Conservation (phyloP, 2,329 filamentous ascomycete species). For the Thielaviopsis populi region DNA sequence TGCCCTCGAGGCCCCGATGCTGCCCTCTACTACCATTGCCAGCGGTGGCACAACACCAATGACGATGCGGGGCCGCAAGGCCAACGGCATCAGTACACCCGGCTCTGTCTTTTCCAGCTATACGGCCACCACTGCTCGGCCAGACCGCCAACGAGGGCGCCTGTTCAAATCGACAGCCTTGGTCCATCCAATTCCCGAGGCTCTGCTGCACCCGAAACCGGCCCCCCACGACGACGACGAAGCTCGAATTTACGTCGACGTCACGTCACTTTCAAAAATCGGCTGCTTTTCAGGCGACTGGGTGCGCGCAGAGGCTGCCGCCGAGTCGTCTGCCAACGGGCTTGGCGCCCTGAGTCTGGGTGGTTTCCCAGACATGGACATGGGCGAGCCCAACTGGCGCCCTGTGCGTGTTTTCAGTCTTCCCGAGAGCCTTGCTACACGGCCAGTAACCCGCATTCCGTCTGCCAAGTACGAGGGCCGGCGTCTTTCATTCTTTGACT, state of each 20-base stretch:
- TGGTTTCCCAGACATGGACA: conserved; percentile 39
- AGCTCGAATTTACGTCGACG: conserved; percentile 78
- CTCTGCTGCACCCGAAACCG: conserved; percentile 74
- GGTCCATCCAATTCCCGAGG: conserved; percentile 53
- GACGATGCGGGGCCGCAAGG: conserved; percentile 54
- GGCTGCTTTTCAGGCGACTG: conserved; percentile 97
- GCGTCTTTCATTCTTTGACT: conserved; percentile 48
- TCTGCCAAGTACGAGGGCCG: conserved; percentile 37
- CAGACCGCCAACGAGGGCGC: conserved; percentile 56
- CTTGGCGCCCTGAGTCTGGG: conserved; percentile 53
- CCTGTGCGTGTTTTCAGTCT: conserved; percentile 80
- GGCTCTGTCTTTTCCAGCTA: conserved; percentile 82
- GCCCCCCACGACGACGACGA: conserved; percentile 67
- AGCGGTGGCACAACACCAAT: conserved; percentile 69
- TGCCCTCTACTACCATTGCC: conserved; percentile 49
- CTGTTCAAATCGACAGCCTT: conserved; percentile 75
- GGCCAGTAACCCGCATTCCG: conserved; percentile 45
- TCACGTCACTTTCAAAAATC: conserved; percentile 69
- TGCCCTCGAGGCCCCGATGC: conserved; percentile 62
- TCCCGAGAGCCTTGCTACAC: conserved; percentile 55
- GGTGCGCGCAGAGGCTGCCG: conserved; percentile 68
- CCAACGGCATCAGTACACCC: conserved; percentile 64
- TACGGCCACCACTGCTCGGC: conserved; percentile 67
- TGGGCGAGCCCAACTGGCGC: conserved; percentile 54
- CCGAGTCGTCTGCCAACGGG: conserved; percentile 55